Evolutionary conservation across 768 basidiomycete genomes (phyloP), one percentile per base, ranked within the genome.

Genomic region (Lactifluus pinguis): DNA sequence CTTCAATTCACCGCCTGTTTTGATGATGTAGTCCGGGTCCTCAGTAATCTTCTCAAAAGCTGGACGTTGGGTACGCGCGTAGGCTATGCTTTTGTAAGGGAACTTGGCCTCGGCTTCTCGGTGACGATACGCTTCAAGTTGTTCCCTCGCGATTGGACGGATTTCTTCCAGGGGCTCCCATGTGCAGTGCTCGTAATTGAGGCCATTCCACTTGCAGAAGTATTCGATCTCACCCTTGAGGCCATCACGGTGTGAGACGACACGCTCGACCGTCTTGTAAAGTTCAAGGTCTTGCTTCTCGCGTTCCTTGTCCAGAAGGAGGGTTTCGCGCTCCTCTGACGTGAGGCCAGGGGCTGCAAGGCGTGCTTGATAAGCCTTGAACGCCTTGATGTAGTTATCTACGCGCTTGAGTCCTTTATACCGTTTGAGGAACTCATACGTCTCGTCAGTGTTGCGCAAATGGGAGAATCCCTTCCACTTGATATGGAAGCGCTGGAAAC

Each of bases 381-480:
- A 90, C 38, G 83, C 82, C 71, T 95, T 95, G 82, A 99, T 97
- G 74, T 98, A 99, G 74, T 99, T 98, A 76, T 98, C 97, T 64
- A 99, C 92, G 53, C 94, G 90, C 73, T 98, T 98, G 67, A 97
- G 79, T 30, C 97, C 97, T 71, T 86, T 90, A 82, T 89, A 98
- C 29, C 89, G 84, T 73, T 95, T 98, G 61, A 98, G 77, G 73
- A 95, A 98, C 70, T 93, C 87, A 77, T 98, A 97, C 15, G 87
- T 87, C 74, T 99, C 97, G 71, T 98, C 95, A n/a, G 97, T 99
- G 70, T 99, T 98, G 77, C 98, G 97, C 15, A 98, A 80, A 72
- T 98, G 95, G 10, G 94, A 97, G 73, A 94, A 98, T 67, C 85
- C 86, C 74, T 98, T 98, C 97, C 97, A 99, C 74, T 99, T 99